Evolutionary conservation across 495 filamentous ascomycete species (phyloP), one percentile per base, ranked within the genome.

Genomic region (Penicillium psychrofluorescens): DNA sequence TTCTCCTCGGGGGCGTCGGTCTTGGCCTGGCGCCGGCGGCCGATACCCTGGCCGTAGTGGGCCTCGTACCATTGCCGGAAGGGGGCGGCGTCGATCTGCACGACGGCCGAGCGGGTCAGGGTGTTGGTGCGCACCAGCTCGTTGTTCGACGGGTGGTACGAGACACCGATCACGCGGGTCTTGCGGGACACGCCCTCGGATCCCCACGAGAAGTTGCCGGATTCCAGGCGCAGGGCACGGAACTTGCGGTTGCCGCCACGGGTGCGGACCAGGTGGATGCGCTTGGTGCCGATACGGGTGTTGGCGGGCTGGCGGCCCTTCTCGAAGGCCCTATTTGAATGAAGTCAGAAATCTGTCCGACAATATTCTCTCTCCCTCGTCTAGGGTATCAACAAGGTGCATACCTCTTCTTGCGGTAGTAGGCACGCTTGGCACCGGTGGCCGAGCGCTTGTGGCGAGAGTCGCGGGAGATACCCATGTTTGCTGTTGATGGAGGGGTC

Each of bases 61-160:
- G 92, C 88, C 81, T 98, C 92, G 70, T 95, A 98, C 92, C 92
- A 98, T 78, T 97, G 94, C 65, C 92, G 78, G 86, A 98, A 98
- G 53, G 92, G 92, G 40, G 90, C 88, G 51, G 94, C 94, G 72
- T 98, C 92, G 75, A 98, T 77, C 78, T 97, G 94, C 67, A 98
- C 89, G 57, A 98, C 86, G 74, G 92, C 90, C 56, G 90, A 86
- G 77, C 89, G 94, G 78, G 92, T 98, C 67, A 99, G 79, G 77
- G 92, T 96, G 81, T 99, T 99, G 70, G 92, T 99, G 63, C 92
- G 94, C 77, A 99, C 88, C 60, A 99, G 80, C 74, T 99, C 92
- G 85, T 99, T 99, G 88, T 99, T 99, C 67, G 92, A 97, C 41
- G 92, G 94, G 73, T 99, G 92, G 84, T 84, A 99, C 62, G 83